Evolutionary conservation across 352 stramenopile genomes (phyloP), one percentile per base, ranked within the genome.

Genomic region (Thalassiosira mediterranea): DNA sequence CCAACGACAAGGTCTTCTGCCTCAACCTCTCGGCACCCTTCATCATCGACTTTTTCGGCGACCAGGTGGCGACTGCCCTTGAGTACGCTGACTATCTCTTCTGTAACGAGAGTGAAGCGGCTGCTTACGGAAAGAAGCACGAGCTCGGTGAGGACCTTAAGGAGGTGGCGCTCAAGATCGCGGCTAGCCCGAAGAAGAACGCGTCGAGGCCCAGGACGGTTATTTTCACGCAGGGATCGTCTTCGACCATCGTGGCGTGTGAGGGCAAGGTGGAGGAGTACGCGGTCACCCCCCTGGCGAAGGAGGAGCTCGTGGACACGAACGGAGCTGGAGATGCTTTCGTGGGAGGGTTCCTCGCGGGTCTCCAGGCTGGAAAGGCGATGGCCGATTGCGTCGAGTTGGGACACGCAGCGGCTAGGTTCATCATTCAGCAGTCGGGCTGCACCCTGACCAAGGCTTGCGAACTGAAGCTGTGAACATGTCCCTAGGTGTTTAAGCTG

Each of bases 241-340:
- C 98, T 32, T 88, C 93, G 25, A 99, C 97, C 7, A 95, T 99
- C 81, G 96, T 98, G 38, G 97, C 97, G n/a, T 91, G 90, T 74
- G 83, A 98, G 67, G 97, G 97, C 67, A 91, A 94, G 42, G 88
- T 98, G 15, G 92, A 88, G 46, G 88, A 93, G 63, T 99, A 96
- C 88, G 79, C 92, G n/a, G 96, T 99, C 31, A 83, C 90, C 23
- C 82, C 87, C 66, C 88, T 99, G 38, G 79, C 84, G 4, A 90
- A 93, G 51, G 91, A 95, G 32, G 76, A 97, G 46, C 94, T 99
- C 31, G 94, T 99, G n/a, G 97, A 99, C 89, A 99, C 96, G 37
- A 99, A 99, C 86, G 97, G 97, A 51, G 97, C 97, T 17, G 97
- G 97, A 49, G 97, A 99, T 88, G 96, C 97, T 59, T 99, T 99